These are phyloP conservation scores for Emergomyces orientalis DNA, from an alignment of 2,329 filamentous ascomycete genomes.

Conservation along the genomic window DNA sequence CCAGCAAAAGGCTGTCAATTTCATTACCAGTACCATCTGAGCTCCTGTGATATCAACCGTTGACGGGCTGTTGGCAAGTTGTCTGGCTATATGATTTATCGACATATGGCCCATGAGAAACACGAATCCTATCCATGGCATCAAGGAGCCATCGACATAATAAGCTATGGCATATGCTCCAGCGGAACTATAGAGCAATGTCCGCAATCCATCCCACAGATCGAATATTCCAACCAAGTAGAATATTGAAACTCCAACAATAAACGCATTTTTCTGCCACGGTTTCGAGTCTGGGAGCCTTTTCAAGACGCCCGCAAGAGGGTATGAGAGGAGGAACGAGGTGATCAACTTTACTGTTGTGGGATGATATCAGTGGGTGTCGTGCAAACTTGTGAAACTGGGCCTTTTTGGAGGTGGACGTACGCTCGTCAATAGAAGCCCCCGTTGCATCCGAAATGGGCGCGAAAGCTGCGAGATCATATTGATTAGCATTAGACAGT, in stretches of 20 bases:
- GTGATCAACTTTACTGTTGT: slow-evolving; percentile 81
- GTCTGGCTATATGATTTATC: slow-evolving; percentile 74
- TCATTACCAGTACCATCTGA: slow-evolving; percentile 98
- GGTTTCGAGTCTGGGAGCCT: slow-evolving; percentile 78
- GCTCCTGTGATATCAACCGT: slow-evolving; percentile 80
- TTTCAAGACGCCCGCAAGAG: slow-evolving; percentile 79
- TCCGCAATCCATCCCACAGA: slow-evolving; percentile 74
- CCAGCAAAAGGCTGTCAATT: slow-evolving; percentile 93
- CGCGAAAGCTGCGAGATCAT: slow-evolving; percentile 45
- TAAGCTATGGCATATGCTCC: slow-evolving; percentile 77
- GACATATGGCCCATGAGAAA: slow-evolving; percentile 97
- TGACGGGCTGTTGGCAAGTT: slow-evolving; percentile 57
- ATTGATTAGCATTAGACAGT: background rate
- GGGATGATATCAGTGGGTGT: slow-evolving; percentile 13
- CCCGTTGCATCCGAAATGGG: slow-evolving; percentile 50
- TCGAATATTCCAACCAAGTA: slow-evolving; percentile 91
- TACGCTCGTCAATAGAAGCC: slow-evolving; percentile 57
- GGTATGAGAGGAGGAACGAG: slow-evolving; percentile 86
- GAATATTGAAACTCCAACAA: slow-evolving; percentile 70
- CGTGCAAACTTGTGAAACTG: background rate
- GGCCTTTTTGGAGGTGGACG: slow-evolving; percentile 10
- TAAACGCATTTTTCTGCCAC: slow-evolving; percentile 78
- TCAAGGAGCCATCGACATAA: slow-evolving; percentile 76
- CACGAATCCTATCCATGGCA: slow-evolving; percentile 94
- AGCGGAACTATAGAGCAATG: slow-evolving; percentile 66